Evolutionary conservation across 257 asterid genomes (phyloP), one percentile per base, ranked within the genome.

Genomic region (Solanum peruvianum): DNA sequence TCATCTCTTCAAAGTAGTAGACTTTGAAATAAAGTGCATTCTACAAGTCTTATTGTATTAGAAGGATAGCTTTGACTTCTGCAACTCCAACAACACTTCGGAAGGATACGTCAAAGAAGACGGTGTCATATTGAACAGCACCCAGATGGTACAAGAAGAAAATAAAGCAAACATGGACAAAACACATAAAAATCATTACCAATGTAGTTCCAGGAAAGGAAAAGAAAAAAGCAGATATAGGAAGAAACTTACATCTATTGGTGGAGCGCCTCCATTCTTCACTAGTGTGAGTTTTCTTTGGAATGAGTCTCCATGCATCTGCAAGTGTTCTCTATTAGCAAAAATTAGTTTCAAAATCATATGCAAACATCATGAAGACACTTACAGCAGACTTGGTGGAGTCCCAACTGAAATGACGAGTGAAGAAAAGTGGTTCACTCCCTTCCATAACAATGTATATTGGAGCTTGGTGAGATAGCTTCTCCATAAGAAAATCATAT

Each of bases 341-440:
- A 89, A 80, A 70, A 73, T 60, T 39, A 80, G 69, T 29, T 31
- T 71, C 73, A 72, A 80, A 80, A 49, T 80, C 85, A 80, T 29
- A 80, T 47, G 85, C 29, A 47, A 78, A 80, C 85, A 80, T 49
- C 69, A 87, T 58, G 71, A 86, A 49, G 85, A 82, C 90, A 91
- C 99, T 94, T 90, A 96, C 99, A 21, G 92, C 90, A 89, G 95
- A 92, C 93, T 93, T 95, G 39, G 92, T 75, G 33, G 97, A 92
- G 92, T 96, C 99, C 99, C 99, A 97, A 75, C 94, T 89, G 93
- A 96, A 97, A 87, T 96, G 96, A 72, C 98, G 98, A 86, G 99
- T 96, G 83, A 97, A 97, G 86, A 95, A 96, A 31, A 95, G 71
- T 8, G 99, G 99, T 88, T 97, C 99, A 60, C 94, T 93, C 87